Percentiles rank a stretch among this genome's conserved stretches.
phyloP scores from a whole-genome alignment of 805 yeast genomes.

The Lachancea sp. region DNA sequence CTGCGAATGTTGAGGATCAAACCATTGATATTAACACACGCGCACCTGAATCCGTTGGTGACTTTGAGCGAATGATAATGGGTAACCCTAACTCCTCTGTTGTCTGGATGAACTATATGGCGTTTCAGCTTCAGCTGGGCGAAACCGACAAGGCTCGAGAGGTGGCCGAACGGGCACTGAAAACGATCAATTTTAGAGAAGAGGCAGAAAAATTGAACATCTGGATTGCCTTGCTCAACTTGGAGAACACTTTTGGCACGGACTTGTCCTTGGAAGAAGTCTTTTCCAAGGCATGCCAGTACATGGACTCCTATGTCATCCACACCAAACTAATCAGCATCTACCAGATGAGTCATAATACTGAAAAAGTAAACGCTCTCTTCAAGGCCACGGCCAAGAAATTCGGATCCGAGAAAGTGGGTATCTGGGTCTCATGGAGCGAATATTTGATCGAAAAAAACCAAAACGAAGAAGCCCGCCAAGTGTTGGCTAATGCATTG shows the following conservation, averaged over 20 bases:
- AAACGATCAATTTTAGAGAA: constrained; percentile 82
- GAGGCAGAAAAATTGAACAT: constrained; percentile 89
- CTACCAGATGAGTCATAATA: constrained; percentile 66
- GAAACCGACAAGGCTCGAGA: constrained; percentile 93
- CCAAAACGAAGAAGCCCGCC: constrained; percentile 54
- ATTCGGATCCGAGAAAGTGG: constrained; percentile 60
- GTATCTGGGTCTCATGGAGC: constrained; percentile 81
- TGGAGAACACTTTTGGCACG: constrained; percentile 91
- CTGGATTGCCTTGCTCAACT: constrained; percentile 91
- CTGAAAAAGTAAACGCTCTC: constrained; percentile 59
- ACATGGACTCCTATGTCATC: constrained; percentile 81
- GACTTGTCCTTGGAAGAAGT: constrained; percentile 72
- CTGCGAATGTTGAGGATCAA: constrained; percentile 56
- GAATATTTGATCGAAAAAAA: constrained; percentile 61
- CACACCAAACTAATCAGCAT: constrained; percentile 75
- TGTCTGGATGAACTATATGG: constrained; percentile 97
- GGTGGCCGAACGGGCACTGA: constrained; percentile 85
- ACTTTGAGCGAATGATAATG: constrained; percentile 84
- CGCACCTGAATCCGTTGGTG: constrained; percentile 86
- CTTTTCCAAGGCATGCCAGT: constrained; percentile 80
- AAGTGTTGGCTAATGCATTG: constrained; percentile 67
- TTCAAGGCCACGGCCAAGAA: constrained; percentile 67
- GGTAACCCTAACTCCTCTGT: constrained; percentile 93
- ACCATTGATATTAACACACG: constrained; percentile 79
- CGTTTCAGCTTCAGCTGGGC: constrained; percentile 90